phyloP scores from a whole-genome alignment of 106 monocot genomes.

The Dendrobium nobile region DNA sequence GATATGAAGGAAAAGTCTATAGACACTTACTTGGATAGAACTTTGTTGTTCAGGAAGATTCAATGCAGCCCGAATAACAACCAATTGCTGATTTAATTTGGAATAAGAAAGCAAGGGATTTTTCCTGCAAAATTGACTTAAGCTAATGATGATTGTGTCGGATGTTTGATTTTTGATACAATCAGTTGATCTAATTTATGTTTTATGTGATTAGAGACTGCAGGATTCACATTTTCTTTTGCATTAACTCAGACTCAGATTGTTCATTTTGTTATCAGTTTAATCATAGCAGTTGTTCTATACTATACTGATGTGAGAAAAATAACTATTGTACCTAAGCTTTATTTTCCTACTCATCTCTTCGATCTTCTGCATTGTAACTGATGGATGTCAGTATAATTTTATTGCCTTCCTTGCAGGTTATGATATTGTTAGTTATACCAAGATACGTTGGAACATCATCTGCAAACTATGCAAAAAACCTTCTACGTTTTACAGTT shows the following conservation, averaged over 20 bases:
- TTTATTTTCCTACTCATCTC: neutral
- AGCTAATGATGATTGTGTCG: too few relatives aligned
- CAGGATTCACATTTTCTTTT: too few relatives aligned
- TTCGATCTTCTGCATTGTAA: neutral
- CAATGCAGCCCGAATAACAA: too few relatives aligned
- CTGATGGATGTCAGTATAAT: neutral
- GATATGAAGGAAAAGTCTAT: neutral
- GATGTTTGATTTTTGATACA: too few relatives aligned
- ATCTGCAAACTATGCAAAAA: slow-evolving; percentile 79
- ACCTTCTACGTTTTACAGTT: slow-evolving; percentile 62
- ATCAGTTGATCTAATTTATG: too few relatives aligned
- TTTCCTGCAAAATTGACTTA: too few relatives aligned
- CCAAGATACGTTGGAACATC: slow-evolving; percentile 62
- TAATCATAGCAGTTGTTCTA: too few relatives aligned
- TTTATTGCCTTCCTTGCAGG: slow-evolving; percentile 28
- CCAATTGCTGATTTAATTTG: too few relatives aligned
- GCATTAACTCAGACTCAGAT: neutral
- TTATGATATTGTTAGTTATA: slow-evolving; percentile 73
- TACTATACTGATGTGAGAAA: neutral
- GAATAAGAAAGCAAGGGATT: too few relatives aligned
- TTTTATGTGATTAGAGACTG: too few relatives aligned
- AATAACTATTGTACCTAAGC: neutral
- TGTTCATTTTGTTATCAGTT: neutral
- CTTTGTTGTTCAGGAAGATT: too few relatives aligned
- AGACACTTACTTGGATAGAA: too few relatives aligned